A percentile compares a stretch with the other conserved stretches of the same genome.
Evolutionary conservation across 2,329 filamentous ascomycete genomes (phyloP).

Genomic region (Botrytis hyacinthi): DNA sequence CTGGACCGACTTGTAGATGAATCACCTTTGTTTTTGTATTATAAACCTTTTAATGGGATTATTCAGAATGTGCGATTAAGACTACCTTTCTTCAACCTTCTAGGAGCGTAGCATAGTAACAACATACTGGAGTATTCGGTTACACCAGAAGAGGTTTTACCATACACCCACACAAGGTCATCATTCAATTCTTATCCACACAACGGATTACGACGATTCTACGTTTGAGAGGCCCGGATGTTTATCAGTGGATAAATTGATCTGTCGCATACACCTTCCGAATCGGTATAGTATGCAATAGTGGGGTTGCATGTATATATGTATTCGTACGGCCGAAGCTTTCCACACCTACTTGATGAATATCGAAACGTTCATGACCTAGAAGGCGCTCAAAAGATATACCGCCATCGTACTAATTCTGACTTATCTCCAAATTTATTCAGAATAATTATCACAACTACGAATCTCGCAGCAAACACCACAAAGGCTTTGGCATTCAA

Average conservation of each 20-base stretch:
- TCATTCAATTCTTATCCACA: not conserved
- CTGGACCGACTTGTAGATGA: not conserved
- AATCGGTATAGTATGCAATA: not conserved
- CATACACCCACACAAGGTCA: not conserved
- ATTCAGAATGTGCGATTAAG: not conserved
- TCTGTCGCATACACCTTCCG: slow-evolving; percentile 5
- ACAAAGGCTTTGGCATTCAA: not conserved
- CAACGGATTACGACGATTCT: no score
- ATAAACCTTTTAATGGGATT: no score
- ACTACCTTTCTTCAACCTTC: not conserved
- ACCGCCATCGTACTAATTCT: not conserved
- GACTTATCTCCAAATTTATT: no score
- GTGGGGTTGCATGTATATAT: not conserved
- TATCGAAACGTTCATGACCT: not conserved
- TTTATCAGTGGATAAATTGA: not conserved
- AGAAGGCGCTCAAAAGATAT: not conserved
- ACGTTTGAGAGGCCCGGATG: not conserved
- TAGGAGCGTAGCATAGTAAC: no score
- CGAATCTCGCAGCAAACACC: not conserved
- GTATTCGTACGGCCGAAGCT: not conserved
- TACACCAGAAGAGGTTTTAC: not conserved
- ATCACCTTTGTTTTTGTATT: not conserved
- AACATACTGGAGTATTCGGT: not conserved
- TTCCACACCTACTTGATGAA: not conserved
- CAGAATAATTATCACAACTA: not conserved